A percentile compares a stretch with the other conserved stretches of the same genome.
phyloP scores from a whole-genome alignment of 257 asterid genomes.

The Craterostigma plantagineum region DNA sequence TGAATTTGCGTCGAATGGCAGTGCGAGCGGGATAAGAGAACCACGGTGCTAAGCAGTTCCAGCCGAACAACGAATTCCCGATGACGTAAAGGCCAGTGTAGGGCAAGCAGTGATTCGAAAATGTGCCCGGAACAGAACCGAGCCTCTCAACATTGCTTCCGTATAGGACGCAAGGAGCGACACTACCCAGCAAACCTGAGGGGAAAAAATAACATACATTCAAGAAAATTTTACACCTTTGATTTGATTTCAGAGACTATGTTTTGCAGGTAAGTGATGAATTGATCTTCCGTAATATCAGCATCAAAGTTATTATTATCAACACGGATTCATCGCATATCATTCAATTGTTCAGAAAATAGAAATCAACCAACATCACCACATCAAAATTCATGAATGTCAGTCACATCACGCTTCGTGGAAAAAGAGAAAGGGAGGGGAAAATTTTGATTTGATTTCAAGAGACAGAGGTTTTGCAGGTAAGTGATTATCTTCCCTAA shows the following conservation, averaged over 20 bases:
- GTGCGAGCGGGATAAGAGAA: conserved; percentile 66
- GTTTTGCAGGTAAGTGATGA: no score
- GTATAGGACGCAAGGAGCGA: conserved; percentile 85
- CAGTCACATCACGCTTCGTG: no score
- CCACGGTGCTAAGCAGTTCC: conserved; percentile 84
- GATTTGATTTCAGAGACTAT: no score
- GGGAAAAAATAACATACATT: background rate
- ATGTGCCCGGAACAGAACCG: conserved; percentile 49
- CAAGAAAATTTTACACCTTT: no score
- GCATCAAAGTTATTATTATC: no score
- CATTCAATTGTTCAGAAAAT: conserved; percentile 10
- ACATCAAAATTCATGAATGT: no score
- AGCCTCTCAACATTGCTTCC: conserved; percentile 82
- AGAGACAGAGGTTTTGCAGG: no score
- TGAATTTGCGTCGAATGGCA: conserved; percentile 68
- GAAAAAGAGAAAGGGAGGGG: background rate
- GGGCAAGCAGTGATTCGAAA: conserved; percentile 72
- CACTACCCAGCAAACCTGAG: conserved; percentile 73
- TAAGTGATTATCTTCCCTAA: no score
- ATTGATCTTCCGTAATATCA: no score
- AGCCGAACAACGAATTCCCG: conserved; percentile 56
- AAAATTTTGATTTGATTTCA: no score
- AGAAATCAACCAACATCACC: no score
- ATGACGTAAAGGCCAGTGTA: conserved; percentile 67
- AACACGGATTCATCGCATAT: background rate